Base-by-base conservation (phyloP, 257 asterid species). In the Plantago ovata region DNA sequence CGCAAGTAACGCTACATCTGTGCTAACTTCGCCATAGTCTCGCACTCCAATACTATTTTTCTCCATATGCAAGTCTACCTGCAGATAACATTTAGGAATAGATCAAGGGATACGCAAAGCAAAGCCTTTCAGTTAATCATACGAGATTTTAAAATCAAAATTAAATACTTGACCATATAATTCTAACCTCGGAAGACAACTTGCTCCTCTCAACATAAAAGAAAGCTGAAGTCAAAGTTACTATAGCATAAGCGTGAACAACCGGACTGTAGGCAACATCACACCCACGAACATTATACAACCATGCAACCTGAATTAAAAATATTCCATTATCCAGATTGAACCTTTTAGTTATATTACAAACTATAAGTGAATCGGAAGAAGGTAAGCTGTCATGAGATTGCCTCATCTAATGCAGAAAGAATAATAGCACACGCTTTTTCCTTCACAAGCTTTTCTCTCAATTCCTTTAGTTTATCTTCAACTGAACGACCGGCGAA, bases 191-290 rank as follows among this genome's bases (percentile, higher is more conserved):
- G 49, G 94, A 59, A 48, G 95, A 76, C 63, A 89, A 40, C 75
- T 93, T 93, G 68, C 71, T 76, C 63, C 67, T 77, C 81, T 88
- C 97, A 63, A 86, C 98, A 66, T 93, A 93, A 55, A 93, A 75
- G 78, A 82, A 93, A 64, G 98, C 89, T 10, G 91, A 78, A 47
- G 68, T 53, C 51, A 62, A 68, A 9, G 98, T 93, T 54, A 93
- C 95, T 53, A 86, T 78, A 58, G 96, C 97, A 71, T 75, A 93
- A 46, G 97, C 91, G 73, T 93, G 95, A 73, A 83, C 95, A 64
- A 93, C 95, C 2, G 97, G 98, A 72, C 61, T 73, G 65, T 82
- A 84, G 54, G 91, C 61, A 58, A 93, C 95, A 81, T 93, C 98
- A 59, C 84, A 67, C n/a, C 97, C 98, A 59, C 97, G 95, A 24